phyloP scores from a whole-genome alignment of 768 basidiomycete species.

The Calvatia gigantea region DNA sequence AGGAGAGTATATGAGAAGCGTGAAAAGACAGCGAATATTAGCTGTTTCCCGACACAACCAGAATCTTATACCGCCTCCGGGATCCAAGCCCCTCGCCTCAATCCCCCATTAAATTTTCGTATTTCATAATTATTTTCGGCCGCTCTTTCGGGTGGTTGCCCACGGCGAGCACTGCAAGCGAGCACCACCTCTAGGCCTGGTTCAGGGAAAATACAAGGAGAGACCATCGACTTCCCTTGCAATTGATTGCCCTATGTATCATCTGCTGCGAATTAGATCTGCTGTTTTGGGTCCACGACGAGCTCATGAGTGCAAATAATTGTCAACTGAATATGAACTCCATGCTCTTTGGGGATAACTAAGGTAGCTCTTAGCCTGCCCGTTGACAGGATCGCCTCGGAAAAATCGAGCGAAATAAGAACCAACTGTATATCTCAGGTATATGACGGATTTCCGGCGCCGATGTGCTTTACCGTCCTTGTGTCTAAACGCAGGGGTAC shows the following conservation, averaged over 20 bases:
- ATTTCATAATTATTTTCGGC: background rate
- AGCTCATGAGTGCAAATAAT: background rate
- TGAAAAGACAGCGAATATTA: background rate
- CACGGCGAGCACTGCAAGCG: background rate
- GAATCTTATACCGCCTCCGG: background rate
- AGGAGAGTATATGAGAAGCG: background rate
- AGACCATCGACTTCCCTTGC: background rate
- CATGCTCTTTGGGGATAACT: background rate
- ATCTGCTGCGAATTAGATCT: background rate
- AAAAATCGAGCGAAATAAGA: background rate
- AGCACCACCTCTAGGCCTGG: background rate
- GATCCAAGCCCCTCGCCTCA: background rate
- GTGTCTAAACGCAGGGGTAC: no score
- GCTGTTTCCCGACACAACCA: background rate
- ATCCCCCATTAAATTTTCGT: background rate
- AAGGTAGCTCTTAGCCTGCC: background rate
- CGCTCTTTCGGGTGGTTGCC: background rate
- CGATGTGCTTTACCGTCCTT: background rate
- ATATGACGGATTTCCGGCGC: background rate
- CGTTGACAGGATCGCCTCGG: background rate
- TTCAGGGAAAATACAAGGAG: constrained; percentile 1
- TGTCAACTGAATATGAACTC: background rate
- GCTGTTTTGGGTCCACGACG: background rate
- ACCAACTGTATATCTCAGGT: background rate
- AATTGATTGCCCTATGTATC: background rate